Base-by-base conservation (phyloP, 108 stramenopile species). In the Skeletonema menzelii region DNA sequence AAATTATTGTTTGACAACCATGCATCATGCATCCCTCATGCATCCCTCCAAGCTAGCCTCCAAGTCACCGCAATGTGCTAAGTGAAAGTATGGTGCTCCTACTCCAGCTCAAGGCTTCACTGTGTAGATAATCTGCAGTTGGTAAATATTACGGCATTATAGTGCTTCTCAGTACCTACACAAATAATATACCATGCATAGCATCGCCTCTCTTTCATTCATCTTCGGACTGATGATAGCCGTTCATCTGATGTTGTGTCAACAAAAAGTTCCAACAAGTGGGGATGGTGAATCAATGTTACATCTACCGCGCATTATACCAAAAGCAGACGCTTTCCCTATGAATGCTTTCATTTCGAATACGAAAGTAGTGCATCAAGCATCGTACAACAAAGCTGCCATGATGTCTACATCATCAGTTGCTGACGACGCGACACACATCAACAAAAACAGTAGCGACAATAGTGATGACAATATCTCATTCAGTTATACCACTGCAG, bases 401-500 rank as follows among this genome's bases (percentile, higher is more conserved):
- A 15, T 40, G 38, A 42, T n/a, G 40, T 42, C 40, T 5, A 42
- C 40, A 42, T 42, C 40, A 42, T 15, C 40, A 42, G 14, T n/a
- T 42, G 15, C 15, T n/a, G 49, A 6, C 49, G 49, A 53, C 24
- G 49, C 19, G 2, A 24, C 35, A 35, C 34, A 49, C 19, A 49
- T 20, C 7, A 10, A 8, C 22, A 4, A 53, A 2, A 22, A 10
- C 4, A 53, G 1, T n/a, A 22, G 8, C 20, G 20, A 22, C 49
- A 53, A 53, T 20, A n/a, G 49, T 42, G 0, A 34, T 14, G 55
- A 49, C 28, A 63, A 61, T 32, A 3, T 27, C 40, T 42, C 20
- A 27, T 46, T 42, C 0, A 0, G 15, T 32, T 55, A 42, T 37
- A 89, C 91, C 24, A 84, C 71, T 60, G 86, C 85, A 24, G 60